Evolutionary conservation across 345 rosid genomes (phyloP), one percentile per base, ranked within the genome.

Genomic region (Cardiospermum halicacabum): DNA sequence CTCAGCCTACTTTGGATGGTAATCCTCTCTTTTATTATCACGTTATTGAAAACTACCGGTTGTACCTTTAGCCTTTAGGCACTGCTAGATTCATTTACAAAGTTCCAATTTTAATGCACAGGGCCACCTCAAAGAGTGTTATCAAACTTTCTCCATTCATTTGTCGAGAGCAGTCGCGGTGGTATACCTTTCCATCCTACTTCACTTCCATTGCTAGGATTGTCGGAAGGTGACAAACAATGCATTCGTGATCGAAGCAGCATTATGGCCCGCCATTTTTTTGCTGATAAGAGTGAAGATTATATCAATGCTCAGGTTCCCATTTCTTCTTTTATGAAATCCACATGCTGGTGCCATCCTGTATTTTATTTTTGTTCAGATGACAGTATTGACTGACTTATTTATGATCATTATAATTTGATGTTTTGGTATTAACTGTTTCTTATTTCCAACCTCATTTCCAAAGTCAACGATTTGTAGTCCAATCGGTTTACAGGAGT

Each of bases 161-260:
- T 94, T 79, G 95, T 94, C 77, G 96, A 82, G 68, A 89, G 93
- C 71, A 85, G 97, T 76, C 96, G 75, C 56, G 85, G 85, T 61
- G 90, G 89, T 56, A 73, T 87, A 62, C 96, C 99, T 66, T 89
- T 95, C 72, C 89, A 75, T 75, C 96, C 97, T 64, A 58, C 93
- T 63, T 85, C 88, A 34, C 81, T 95, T 54, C 97, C 99, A 3
- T 25, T 75, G 28, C 79, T 95, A 65, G 99, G 99, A 64, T 72
- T 95, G 75, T 95, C 99, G 49, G 80, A 79, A 75, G 82, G 85
- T 76, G 99, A 94, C 81, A 95, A 91, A 74, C 89, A 83, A 72
- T 95, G 99, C 75, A 91, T 95, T 74, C 97, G 96, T n/a, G 94
- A 95, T 67, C 99, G 99, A 56, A 91, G 96, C 79, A 89, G 90